These are phyloP conservation scores for Teratosphaeria nubilosa DNA, from an alignment of 2,329 filamentous ascomycete genomes.

Conservation along the genomic window DNA sequence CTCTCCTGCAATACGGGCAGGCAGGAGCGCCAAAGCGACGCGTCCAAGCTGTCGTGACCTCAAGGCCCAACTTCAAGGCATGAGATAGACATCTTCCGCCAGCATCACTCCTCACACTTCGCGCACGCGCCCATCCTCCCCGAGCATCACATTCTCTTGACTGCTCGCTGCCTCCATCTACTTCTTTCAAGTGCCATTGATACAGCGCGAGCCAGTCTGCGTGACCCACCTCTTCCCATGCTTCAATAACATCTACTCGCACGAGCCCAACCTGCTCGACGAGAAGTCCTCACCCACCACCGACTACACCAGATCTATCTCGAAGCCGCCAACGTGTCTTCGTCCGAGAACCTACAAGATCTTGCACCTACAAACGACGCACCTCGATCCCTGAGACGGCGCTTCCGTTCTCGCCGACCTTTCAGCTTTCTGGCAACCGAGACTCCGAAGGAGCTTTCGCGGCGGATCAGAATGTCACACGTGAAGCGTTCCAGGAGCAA, in stretches of 20 bases:
- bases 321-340: background rate
- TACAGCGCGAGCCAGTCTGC: background rate
- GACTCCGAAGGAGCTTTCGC: background rate
- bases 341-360: background rate
- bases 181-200: background rate
- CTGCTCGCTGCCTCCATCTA: background rate
- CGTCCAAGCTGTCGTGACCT: background rate
- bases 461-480: constrained; percentile 27
- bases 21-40: background rate
- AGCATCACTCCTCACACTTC: background rate
- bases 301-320: background rate
- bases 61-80: no score
- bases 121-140: background rate
- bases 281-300: background rate
- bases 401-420: background rate
- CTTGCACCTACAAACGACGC: background rate
- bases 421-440: background rate
- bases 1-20: background rate
- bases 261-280: background rate
- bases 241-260: background rate
- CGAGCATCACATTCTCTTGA: background rate
- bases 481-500: constrained; percentile 28
- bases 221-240: background rate
- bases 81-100: background rate
- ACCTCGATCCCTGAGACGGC: background rate